Percentiles rank a stretch among this genome's conserved stretches.
Evolutionary conservation across 345 rosid species (phyloP).

Genomic region (Bruguiera parviflora): DNA sequence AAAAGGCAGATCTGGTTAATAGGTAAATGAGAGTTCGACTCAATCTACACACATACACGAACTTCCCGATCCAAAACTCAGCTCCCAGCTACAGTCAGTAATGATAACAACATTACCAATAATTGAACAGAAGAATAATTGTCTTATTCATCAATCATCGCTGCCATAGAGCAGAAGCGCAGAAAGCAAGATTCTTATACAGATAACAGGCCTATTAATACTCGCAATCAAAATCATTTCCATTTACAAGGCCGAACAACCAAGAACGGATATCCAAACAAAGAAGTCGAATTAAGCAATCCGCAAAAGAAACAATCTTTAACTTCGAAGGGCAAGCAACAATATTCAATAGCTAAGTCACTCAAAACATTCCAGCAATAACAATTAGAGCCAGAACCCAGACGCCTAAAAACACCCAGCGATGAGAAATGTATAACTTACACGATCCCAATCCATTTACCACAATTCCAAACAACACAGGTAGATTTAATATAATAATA

Average conservation of each 20-base stretch:
- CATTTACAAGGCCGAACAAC: background rate
- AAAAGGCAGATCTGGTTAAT: no score
- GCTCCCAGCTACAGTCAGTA: no score
- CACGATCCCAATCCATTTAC: background rate
- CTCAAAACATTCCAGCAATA: no score
- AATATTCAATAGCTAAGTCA: background rate
- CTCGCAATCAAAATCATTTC: background rate
- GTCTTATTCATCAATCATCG: no score
- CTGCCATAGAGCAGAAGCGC: no score
- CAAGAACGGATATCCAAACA: background rate
- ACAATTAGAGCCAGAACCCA: background rate
- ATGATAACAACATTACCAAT: no score
- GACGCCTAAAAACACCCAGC: background rate
- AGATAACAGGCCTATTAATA: background rate
- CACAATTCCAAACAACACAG: no score
- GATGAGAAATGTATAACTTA: background rate
- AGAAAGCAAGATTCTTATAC: no score
- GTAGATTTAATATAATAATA: slow-evolving; percentile 9
- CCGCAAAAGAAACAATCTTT: background rate
- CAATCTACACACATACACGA: no score
- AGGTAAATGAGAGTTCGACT: no score
- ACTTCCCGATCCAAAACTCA: no score
- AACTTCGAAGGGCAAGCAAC: background rate
- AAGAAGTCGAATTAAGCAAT: background rate
- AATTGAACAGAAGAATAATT: no score